Evolutionary conservation across 148 eudicot species (phyloP), one percentile per base, ranked within the genome.

Genomic region (Beta vulgaris): DNA sequence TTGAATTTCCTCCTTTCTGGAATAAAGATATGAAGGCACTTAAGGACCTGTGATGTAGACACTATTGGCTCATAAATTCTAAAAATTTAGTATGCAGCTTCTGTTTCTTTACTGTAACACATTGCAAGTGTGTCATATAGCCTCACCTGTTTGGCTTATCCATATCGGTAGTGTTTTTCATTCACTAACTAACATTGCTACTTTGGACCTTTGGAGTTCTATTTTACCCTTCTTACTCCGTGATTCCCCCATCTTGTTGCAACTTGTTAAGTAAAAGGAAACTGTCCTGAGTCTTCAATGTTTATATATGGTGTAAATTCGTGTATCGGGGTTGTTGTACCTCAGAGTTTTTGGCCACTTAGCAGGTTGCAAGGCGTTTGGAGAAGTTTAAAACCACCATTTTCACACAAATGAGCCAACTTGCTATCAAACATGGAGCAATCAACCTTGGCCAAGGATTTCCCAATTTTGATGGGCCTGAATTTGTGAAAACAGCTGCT

Each of bases 391-490:
- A 92, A 81, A 92, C 99, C 3, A 92, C 99, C 43, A 96, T 96
- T 58, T 96, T 96, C 84, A 96, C 99, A 0, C 91, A 91, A 66
- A 96, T 96, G 99, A 96, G 99, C 85, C 87, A 82, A 81, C 93
- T 96, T 40, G 99, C 99, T 43, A 85, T 96, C 80, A 91, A 92
- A 80, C 99, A 96, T 53, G 91, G 91, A 67, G 99, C 99, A 25
- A 92, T 96, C 60, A 96, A 96, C 80, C 94, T 96, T 11, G 99
- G 99, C 15, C 99, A 92, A 74, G 99, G 99, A 46, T 96, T 96
- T 74, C 99, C 99, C 69, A 96, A 96, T 81, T 96, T 96, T 78
- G 99, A 96, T 31, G 99, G 99, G 48, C 99, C 99, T 0, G 94
- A 92, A 25, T 96, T 96, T 85, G 98, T 96, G 39, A 96, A 96